Base-by-base conservation (phyloP, 495 filamentous ascomycete species). In the Pyrenula aspistea region DNA sequence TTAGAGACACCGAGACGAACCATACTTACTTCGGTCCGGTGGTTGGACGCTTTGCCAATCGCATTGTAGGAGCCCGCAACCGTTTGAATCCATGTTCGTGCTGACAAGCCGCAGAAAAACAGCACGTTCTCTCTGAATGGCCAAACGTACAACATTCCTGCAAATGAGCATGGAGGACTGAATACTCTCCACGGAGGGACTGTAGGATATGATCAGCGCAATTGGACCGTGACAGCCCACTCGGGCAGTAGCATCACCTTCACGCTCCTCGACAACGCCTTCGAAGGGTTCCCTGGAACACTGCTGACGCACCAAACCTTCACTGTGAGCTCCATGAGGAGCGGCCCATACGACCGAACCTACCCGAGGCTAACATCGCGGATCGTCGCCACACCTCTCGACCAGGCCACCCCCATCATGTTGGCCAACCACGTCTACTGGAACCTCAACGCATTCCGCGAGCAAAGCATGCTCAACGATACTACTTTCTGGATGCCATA, bases 381-480 rank as follows among this genome's bases (percentile, higher is more conserved):
- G 49, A 63, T 79, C 12, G 71, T 80, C 22, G 73, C 88, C 56
- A 79, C 90, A 70, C 76, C 89, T 55, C 80, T 91, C 66, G 87
- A 88, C 68, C 79, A 90, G 68, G 73, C 82, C 68, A 91, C 83
- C 56, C 87, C 86, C 48, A 88, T 91, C 73, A 90, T 89, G 82
- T 86, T 95, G 11, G 67, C 76, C 55, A 87, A 89, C 62, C 86
- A 89, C 73, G 81, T 86, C 53, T 95, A 94, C 73, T 95, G 88
- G 88, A 93, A 94, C 69, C 73, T 95, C 55, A 88, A 91, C 65
- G 89, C 82, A 10, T 95, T 90, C 67, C 72, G 84, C 63, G 83
- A 84, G 2, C 64, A 76, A 15, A 77, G 73, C 4, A 76, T 82
- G 22, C 73, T 94, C n/a, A 84, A 90, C 62, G 81, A 93, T 67